Conservation (phyloP, 345 rosid species). For the Eucalyptus guilfoylei region DNA sequence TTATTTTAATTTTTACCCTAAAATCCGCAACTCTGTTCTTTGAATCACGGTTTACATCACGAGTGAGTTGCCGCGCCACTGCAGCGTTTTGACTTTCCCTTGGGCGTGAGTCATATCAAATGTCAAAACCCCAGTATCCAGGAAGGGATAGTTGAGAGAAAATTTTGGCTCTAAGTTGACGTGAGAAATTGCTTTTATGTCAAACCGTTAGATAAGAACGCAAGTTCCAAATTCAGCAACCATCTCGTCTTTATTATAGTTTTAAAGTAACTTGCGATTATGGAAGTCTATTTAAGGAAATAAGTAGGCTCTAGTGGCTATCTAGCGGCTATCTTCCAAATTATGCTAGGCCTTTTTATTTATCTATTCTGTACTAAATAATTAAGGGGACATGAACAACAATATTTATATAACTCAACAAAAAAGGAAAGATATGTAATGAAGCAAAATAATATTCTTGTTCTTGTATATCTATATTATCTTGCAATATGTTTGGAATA, state of each 20-base stretch:
- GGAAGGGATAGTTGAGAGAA: neutral
- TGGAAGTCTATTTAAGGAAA: neutral
- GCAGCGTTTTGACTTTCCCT: neutral
- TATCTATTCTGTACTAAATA: no score
- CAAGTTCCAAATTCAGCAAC: neutral
- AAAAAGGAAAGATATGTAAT: no score
- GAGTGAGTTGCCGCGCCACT: neutral
- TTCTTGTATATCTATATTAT: no score
- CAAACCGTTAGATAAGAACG: neutral
- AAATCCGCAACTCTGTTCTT: neutral
- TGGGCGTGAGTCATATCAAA: neutral
- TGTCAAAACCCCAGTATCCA: neutral
- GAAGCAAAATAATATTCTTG: no score
- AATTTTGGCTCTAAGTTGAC: neutral
- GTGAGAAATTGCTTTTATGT: neutral
- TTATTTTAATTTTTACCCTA: neutral
- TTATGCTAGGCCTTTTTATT: no score
- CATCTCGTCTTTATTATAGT: neutral
- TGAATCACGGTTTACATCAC: neutral
- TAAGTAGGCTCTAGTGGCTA: no score
- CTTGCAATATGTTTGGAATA: no score
- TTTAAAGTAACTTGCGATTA: neutral
- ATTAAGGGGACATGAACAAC: no score
- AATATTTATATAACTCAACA: no score
- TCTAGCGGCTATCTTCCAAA: no score